phyloP scores from a whole-genome alignment of 164 flowering plant species.

The Nymphaea thermarum region DNA sequence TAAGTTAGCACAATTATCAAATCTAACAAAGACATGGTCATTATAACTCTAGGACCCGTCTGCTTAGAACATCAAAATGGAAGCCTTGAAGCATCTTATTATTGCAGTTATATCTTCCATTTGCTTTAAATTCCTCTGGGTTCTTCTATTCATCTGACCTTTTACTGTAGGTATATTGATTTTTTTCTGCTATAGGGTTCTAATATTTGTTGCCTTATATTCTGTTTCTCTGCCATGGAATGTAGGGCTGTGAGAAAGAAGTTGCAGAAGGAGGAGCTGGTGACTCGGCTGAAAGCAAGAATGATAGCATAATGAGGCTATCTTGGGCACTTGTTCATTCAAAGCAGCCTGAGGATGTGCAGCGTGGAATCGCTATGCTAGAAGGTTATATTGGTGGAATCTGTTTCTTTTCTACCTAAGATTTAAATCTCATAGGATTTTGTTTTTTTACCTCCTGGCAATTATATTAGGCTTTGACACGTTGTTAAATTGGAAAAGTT shows the following conservation, averaged over 20 bases:
- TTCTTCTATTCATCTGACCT: not conserved
- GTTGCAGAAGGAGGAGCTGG: slow-evolving; percentile 44
- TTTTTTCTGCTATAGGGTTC: too few species aligned
- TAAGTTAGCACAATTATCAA: too few species aligned
- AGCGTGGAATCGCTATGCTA: slow-evolving; percentile 95
- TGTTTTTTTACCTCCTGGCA: not conserved
- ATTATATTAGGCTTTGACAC: not conserved
- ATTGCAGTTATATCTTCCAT: too few species aligned
- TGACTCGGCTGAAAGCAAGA: slow-evolving; percentile 40
- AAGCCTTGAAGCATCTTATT: too few species aligned
- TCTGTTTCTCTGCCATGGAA: not conserved
- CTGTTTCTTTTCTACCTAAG: not conserved
- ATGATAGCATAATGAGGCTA: slow-evolving; percentile 70
- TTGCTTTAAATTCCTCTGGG: too few species aligned
- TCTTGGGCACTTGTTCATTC: slow-evolving; percentile 99
- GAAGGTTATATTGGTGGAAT: slow-evolving; percentile 38
- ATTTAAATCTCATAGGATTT: not conserved
- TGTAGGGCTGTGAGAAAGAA: slow-evolving; percentile 80
- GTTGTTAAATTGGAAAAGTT: too few species aligned
- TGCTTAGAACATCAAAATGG: too few species aligned
- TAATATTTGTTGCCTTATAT: not conserved
- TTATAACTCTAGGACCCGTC: too few species aligned
- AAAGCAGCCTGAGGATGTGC: slow-evolving; percentile 71
- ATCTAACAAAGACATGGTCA: too few species aligned
- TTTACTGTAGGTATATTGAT: not conserved